Evolutionary conservation across 371 early-diverging fungal genomes (phyloP).

Genomic region (Coemansia sp.): DNA sequence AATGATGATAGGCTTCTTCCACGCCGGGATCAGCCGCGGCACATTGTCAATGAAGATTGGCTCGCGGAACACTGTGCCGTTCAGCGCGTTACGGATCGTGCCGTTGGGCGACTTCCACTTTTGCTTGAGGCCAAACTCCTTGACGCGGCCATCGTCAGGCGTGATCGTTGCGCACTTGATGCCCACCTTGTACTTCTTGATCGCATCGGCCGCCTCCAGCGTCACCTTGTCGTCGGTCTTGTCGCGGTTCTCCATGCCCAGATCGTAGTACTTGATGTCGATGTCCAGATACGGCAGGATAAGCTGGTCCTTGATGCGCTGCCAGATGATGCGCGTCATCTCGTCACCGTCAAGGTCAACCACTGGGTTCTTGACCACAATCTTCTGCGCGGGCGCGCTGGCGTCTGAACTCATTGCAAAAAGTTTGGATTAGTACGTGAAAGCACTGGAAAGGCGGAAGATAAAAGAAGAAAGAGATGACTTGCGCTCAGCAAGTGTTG

Average conservation of each 20-base stretch:
- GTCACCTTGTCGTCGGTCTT: conserved; percentile 95
- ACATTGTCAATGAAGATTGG: conserved; percentile 88
- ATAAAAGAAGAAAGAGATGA: not conserved
- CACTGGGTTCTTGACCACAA: conserved; percentile 75
- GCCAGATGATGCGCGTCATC: conserved; percentile 97
- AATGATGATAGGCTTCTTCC: conserved; percentile 94
- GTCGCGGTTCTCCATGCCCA: conserved; percentile 91
- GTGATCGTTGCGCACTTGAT: conserved; percentile 99
- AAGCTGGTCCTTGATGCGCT: conserved; percentile 90
- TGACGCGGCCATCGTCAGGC: conserved; percentile 94
- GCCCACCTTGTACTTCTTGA: conserved; percentile 94
- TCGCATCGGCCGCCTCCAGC: conserved; percentile 94
- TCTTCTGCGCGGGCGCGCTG: conserved; percentile 54
- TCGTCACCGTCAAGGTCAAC: conserved; percentile 96
- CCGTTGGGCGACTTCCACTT: conserved; percentile 99
- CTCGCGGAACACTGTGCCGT: conserved; percentile 97
- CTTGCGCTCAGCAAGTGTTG: not conserved
- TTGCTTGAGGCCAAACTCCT: conserved; percentile 92
- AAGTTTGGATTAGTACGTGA: not conserved
- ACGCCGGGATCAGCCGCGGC: conserved; percentile 90
- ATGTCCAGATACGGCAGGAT: conserved; percentile 90
- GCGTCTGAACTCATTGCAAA: conserved; percentile 43
- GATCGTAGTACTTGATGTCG: conserved; percentile 94
- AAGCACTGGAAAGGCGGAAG: not conserved
- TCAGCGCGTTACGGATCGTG: conserved; percentile 94